Evolutionary conservation across 768 basidiomycete species (phyloP).

Genomic region (Tulasnella sp.): DNA sequence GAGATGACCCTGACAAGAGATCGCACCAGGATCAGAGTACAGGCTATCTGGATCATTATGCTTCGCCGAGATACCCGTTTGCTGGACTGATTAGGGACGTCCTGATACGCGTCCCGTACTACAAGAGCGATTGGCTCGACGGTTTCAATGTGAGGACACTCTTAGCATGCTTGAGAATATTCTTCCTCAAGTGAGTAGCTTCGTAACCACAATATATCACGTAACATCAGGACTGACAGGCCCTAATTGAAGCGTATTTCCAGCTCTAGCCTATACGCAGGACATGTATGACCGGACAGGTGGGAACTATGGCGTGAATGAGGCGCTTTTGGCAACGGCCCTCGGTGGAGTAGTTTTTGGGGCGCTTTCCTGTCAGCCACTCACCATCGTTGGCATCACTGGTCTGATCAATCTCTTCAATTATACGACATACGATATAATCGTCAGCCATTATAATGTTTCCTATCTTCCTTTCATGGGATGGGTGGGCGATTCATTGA

Average conservation of each 20-base stretch:
- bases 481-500: conserved; percentile 50
- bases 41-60: too few relatives aligned
- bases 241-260: neutral
- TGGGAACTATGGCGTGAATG: conserved; percentile 32
- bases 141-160: too few relatives aligned
- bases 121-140: too few relatives aligned
- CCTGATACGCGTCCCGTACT: too few relatives aligned
- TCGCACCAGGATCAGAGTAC: neutral
- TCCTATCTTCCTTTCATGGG: conserved; percentile 84
- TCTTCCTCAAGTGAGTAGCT: too few relatives aligned
- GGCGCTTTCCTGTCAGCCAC: conserved; percentile 51
- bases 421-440: conserved; percentile 74
- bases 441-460: conserved; percentile 42
- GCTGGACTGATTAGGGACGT: too few relatives aligned
- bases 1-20: too few relatives aligned
- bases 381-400: conserved; percentile 86
- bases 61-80: too few relatives aligned
- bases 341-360: conserved; percentile 46
- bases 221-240: too few relatives aligned
- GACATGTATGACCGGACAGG: conserved; percentile 2
- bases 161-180: too few relatives aligned
- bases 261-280: neutral
- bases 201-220: too few relatives aligned
- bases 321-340: conserved; percentile 26
- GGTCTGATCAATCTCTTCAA: conserved; percentile 90